Conservation (phyloP, 768 basidiomycete genomes). For the Rhodotorula babjevae region DNA sequence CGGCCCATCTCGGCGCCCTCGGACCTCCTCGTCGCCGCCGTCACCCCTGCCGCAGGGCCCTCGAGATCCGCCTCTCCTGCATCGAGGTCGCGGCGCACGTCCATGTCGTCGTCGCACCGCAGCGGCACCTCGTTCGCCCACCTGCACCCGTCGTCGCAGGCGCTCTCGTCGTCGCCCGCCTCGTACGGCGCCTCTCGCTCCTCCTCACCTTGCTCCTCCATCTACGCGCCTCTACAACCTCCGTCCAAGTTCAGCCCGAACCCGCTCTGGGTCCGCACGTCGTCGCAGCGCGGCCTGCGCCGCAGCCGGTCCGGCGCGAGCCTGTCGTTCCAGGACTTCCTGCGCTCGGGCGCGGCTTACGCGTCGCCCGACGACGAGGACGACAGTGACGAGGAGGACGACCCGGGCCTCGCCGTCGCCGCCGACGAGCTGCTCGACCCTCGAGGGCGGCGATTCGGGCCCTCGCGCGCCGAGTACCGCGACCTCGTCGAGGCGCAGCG, state of each 20-base stretch:
- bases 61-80: conserved; percentile 13
- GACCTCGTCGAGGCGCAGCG: conserved; percentile 26
- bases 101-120: conserved; percentile 3
- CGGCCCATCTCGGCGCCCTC: conserved; percentile 9
- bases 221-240: conserved; percentile 29
- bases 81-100: neutral
- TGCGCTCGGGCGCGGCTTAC: conserved; percentile 2
- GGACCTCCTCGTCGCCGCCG: conserved; percentile 5
- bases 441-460: neutral
- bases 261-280: conserved; percentile 23
- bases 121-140: neutral
- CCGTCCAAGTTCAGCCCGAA: conserved; percentile 17
- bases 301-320: neutral
- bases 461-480: conserved; percentile 7
- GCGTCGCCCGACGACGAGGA: neutral
- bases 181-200: conserved; percentile 27
- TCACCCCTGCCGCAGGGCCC: conserved; percentile 8
- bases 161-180: conserved; percentile 16
- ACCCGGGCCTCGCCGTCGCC: neutral
- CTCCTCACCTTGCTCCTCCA: conserved; percentile 31
- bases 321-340: conserved; percentile 28
- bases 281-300: neutral
- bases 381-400: conserved; percentile 3
- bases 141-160: neutral
- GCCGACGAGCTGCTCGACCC: neutral